Evolutionary conservation across 1,284 basidiomycete species (phyloP).

Genomic region (Cryptococcus sp.): DNA sequence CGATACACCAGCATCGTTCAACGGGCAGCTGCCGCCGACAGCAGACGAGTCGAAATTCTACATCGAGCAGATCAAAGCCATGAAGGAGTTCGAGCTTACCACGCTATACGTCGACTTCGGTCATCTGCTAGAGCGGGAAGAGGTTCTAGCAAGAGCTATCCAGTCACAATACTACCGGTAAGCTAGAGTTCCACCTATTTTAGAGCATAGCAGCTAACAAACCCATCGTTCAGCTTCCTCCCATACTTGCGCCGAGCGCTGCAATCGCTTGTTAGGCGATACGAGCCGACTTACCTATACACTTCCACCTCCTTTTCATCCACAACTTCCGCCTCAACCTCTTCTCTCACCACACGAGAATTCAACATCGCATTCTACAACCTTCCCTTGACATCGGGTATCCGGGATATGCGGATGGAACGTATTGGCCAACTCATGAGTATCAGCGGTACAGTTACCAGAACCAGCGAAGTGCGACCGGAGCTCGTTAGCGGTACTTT

Average conservation of each 20-base stretch:
- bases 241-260: slow-evolving; percentile 91
- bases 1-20: slow-evolving; percentile 71
- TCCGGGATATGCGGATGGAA: slow-evolving; percentile 91
- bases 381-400: slow-evolving; percentile 89
- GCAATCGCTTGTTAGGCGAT: slow-evolving; percentile 82
- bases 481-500: slow-evolving; percentile 94
- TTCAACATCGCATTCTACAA: slow-evolving; percentile 96
- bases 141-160: slow-evolving; percentile 88
- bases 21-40: slow-evolving; percentile 47
- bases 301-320: slow-evolving; percentile 64
- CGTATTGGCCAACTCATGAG: slow-evolving; percentile 90
- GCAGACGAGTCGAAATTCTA: slow-evolving; percentile 64
- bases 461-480: slow-evolving; percentile 95
- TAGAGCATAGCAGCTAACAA: neutral
- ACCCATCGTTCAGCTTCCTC: slow-evolving; percentile 62
- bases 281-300: slow-evolving; percentile 90
- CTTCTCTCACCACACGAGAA: slow-evolving; percentile 84
- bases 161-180: slow-evolving; percentile 89
- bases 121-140: slow-evolving; percentile 85
- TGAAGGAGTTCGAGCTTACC: slow-evolving; percentile 89
- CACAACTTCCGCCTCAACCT: slow-evolving; percentile 57
- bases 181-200: slow-evolving; percentile 11
- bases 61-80: slow-evolving; percentile 85
- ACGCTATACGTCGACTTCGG: slow-evolving; percentile 96
- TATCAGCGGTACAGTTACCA: slow-evolving; percentile 94